phyloP scores from a whole-genome alignment of 2,329 filamentous ascomycete species.

The Sporothrix pallida region DNA sequence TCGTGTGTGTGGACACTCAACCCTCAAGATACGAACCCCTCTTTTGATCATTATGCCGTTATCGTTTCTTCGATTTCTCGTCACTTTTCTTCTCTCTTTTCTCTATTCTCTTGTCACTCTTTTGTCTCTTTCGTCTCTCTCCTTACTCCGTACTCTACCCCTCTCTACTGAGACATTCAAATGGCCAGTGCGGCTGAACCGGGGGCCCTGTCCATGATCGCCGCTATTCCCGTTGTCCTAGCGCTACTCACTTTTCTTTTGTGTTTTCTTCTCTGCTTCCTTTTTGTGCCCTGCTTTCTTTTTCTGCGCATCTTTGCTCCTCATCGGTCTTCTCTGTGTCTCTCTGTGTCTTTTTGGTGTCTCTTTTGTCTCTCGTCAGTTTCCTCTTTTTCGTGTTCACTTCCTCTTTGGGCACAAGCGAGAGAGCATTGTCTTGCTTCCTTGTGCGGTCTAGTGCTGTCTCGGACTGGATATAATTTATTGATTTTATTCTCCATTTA shows the following conservation, averaged over 20 bases:
- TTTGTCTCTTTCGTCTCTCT: neutral
- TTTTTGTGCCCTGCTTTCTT: neutral
- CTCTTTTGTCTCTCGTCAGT: neutral
- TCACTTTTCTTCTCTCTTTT: neutral
- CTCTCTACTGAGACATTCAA: neutral
- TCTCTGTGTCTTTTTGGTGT: neutral
- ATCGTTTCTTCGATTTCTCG: neutral
- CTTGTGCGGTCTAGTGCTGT: neutral
- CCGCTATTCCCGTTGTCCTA: constrained; percentile 8
- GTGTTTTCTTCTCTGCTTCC: neutral
- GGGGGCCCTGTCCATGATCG: constrained; percentile 10
- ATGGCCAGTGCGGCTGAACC: neutral
- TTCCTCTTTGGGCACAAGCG: neutral
- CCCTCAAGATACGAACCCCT: neutral
- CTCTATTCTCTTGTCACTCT: neutral
- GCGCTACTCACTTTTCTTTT: neutral
- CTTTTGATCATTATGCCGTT: neutral
- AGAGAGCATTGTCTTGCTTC: neutral
- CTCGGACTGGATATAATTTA: neutral
- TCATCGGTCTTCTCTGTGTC: neutral
- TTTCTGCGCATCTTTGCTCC: neutral
- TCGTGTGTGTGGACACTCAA: neutral
- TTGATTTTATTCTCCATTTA: neutral
- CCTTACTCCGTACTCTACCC: neutral
- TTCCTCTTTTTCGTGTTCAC: neutral